Evolutionary conservation across 768 basidiomycete genomes (phyloP).

Genomic region (Tylopilus vinaceipallidus): DNA sequence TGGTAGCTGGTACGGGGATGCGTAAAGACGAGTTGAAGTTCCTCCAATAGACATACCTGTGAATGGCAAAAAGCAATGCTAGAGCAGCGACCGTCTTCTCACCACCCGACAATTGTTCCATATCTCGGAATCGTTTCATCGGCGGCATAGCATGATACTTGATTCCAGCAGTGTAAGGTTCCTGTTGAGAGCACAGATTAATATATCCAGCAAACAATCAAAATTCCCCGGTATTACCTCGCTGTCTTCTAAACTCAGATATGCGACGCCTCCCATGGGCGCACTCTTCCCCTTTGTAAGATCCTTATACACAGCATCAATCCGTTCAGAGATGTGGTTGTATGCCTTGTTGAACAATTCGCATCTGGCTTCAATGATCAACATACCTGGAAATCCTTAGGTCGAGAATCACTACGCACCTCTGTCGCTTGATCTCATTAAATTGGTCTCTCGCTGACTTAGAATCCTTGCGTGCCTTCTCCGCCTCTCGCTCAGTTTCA

Average conservation of each 20-base stretch:
- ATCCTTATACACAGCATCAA: conserved; percentile 96
- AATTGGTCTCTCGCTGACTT: conserved; percentile 90
- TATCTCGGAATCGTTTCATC: conserved; percentile 98
- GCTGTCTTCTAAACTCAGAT: conserved; percentile 91
- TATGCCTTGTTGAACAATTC: conserved; percentile 96
- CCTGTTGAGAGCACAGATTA: conserved; percentile 40
- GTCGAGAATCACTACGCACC: conserved; percentile 44
- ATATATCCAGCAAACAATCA: conserved; percentile 7
- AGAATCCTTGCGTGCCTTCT: conserved; percentile 86
- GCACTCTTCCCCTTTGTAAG: conserved; percentile 93
- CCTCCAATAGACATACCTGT: conserved; percentile 54
- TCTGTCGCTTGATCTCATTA: conserved; percentile 78
- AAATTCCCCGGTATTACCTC: conserved; percentile 59
- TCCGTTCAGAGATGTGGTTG: conserved; percentile 91
- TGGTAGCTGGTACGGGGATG: conserved; percentile 64
- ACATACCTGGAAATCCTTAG: background rate
- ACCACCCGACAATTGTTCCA: conserved; percentile 97
- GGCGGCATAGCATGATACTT: conserved; percentile 99
- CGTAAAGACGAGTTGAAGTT: background rate
- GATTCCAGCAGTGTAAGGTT: conserved; percentile 85
- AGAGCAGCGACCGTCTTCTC: conserved; percentile 98
- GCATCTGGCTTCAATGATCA: conserved; percentile 36
- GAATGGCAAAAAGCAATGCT: conserved; percentile 95
- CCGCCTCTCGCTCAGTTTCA: conserved; percentile 90
- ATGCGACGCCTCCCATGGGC: conserved; percentile 95